Base-by-base conservation (phyloP, 495 filamentous ascomycete genomes). In the Podospora bellae-mahoneyi region DNA sequence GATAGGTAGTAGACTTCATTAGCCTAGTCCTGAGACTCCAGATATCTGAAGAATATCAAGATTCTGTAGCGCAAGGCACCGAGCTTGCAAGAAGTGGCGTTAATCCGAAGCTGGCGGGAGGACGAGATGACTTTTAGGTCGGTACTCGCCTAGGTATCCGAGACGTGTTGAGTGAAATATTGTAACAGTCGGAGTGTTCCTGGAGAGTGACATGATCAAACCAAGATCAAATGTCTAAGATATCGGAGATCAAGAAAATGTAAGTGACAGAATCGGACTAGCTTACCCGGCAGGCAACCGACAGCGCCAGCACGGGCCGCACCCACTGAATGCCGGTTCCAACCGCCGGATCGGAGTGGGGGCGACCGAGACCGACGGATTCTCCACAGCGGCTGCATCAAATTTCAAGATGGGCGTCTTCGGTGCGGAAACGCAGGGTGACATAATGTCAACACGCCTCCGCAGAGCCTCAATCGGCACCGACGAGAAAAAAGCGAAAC, bases 361-460 rank as follows among this genome's bases (percentile, higher is more conserved):
- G 55, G 5, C 23, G 55, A 26, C 55, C 23, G 55, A 58, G 55
- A 32, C 26, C 59, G 15, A 44, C 10, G 30, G 39, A 30, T 27
- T 66, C 66, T 61, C 69, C 69, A 71, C 69, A 68, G 19, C 55
- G n/a, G 55, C 55, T 26, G 23, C 55, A 58, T 26, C 55, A 58
- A 58, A 19, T 58, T 58, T 58, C 55, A 58, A 26, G n/a, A 58
- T 34, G 39, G 55, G 20, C 23, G 1, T 10, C 9, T 39, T 57
- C 56, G 19, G 23, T 10, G 39, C 39, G 39, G 57, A 65, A 59
- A 62, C 61, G 61, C 65, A 61, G 32, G 64, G 69, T 71, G 69
- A 68, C 69, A 68, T 71, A 68, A 68, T 71, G 62, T 48, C 60
- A 16, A 57, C 62, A 53, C 30, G 34, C 32, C 62, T 27, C 28